These are phyloP conservation scores for Rhizopogon parksii DNA, from an alignment of 1,284 basidiomycete genomes.

Conservation along the genomic window DNA sequence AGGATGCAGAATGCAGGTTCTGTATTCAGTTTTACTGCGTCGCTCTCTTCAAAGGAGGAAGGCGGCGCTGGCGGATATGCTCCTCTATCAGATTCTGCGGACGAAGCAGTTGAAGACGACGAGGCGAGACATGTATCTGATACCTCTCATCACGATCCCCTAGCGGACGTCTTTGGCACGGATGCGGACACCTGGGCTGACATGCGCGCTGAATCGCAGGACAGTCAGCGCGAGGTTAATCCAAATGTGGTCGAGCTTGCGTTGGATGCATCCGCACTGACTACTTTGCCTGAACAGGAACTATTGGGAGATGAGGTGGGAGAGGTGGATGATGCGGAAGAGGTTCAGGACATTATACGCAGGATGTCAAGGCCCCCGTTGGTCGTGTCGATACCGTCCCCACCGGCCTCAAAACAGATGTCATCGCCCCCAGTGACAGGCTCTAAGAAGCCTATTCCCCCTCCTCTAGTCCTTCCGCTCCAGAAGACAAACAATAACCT, in stretches of 20 bases:
- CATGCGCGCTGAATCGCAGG: constrained; percentile 33
- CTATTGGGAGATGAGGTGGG: constrained; percentile 26
- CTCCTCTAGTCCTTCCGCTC: constrained; percentile 43
- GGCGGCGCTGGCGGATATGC: constrained; percentile 25
- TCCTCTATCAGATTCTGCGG: constrained; percentile 30
- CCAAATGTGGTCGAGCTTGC: constrained; percentile 48
- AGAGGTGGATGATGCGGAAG: constrained; percentile 33
- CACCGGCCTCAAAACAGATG: constrained; percentile 20
- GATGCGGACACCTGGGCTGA: constrained; percentile 59
- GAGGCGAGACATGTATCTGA: constrained; percentile 17
- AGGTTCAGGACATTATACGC: constrained; percentile 40
- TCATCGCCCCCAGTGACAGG: constrained; percentile 24
- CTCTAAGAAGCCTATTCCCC: constrained; percentile 35
- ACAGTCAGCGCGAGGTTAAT: constrained; percentile 27
- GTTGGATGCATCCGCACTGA: constrained; percentile 43
- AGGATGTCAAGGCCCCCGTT: constrained; percentile 35
- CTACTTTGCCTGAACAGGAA: constrained; percentile 31
- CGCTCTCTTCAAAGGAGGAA: constrained; percentile 12
- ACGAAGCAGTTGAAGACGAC: constrained; percentile 12
- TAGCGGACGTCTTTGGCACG: constrained; percentile 46
- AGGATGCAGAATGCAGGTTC: constrained; percentile 37
- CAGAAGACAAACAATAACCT: constrained; percentile 20
- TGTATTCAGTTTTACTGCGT: constrained; percentile 10
- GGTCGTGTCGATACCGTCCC: constrained; percentile 21
- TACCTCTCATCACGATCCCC: constrained; percentile 33